phyloP scores from a whole-genome alignment of 306 rosid genomes.

The Delonix regia region DNA sequence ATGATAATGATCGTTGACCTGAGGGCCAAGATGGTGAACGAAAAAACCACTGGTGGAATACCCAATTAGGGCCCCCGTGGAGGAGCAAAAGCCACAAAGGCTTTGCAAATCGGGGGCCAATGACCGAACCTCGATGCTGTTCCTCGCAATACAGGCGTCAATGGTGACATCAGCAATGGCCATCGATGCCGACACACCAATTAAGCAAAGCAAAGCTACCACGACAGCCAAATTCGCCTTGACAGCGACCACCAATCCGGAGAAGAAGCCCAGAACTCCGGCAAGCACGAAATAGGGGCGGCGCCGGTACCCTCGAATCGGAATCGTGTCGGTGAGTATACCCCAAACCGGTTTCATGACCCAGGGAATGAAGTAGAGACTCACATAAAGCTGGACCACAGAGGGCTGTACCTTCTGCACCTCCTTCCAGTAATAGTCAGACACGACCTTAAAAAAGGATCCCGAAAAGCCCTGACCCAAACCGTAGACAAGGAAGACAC shows the following conservation, averaged over 20 bases:
- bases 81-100: constrained; percentile 64
- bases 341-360: constrained; percentile 82
- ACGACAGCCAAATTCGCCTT: constrained; percentile 13
- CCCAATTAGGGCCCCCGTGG: constrained; percentile 66
- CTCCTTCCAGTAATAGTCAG: constrained; percentile 86
- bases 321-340: constrained; percentile 60
- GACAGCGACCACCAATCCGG: constrained; percentile 44
- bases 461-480: constrained; percentile 69
- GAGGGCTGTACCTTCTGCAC: constrained; percentile 70
- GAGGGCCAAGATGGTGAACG: constrained; percentile 67
- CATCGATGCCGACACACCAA: constrained; percentile 56
- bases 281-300: constrained; percentile 58
- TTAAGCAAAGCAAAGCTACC: constrained; percentile 51
- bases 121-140: constrained; percentile 57
- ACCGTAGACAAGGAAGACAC: constrained; percentile 58
- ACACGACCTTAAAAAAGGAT: constrained; percentile 59
- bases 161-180: constrained; percentile 78
- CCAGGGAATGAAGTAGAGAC: constrained; percentile 72
- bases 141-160: constrained; percentile 78
- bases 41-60: constrained; percentile 61
- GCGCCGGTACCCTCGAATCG: constrained; percentile 59
- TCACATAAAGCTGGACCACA: constrained; percentile 54
- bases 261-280: constrained; percentile 49
- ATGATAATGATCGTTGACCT: constrained; percentile 38
- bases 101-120: constrained; percentile 77